Evolutionary conservation across 208 protist species (phyloP).

Genomic region (Acanthamoeba lenticulata): DNA sequence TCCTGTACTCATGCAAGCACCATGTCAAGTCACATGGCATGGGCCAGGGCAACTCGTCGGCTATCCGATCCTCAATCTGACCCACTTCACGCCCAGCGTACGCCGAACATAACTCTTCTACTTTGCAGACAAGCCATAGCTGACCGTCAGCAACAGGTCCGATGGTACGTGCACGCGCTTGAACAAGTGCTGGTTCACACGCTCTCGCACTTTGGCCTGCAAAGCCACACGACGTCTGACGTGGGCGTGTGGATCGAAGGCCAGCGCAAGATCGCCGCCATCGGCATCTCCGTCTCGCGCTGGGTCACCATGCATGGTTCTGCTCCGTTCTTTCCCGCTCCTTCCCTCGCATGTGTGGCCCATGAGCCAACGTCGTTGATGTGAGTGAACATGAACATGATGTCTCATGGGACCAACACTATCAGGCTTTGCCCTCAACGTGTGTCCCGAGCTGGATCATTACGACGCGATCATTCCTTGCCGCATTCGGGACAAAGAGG

Average conservation of each 20-base stretch:
- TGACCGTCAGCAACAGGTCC: neutral
- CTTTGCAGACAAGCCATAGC: neutral
- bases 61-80: slow-evolving; percentile 45
- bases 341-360: neutral
- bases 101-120: neutral
- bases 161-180: slow-evolving; percentile 54
- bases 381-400: neutral
- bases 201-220: neutral
- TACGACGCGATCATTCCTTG: slow-evolving; percentile 39
- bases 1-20: neutral
- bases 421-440: slow-evolving; percentile 7
- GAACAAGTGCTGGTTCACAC: slow-evolving; percentile 11
- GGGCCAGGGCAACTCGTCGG: slow-evolving; percentile 36
- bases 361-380: too few relatives aligned
- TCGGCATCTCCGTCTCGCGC: slow-evolving; percentile 40
- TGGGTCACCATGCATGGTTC: slow-evolving; percentile 47
- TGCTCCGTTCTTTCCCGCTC: neutral
- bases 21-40: neutral
- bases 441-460: neutral
- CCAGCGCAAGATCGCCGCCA: slow-evolving; percentile 41
- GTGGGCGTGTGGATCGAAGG: slow-evolving; percentile 47
- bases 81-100: neutral
- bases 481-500: slow-evolving; percentile 47
- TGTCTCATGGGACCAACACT: neutral
- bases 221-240: slow-evolving; percentile 8